These are phyloP conservation scores for Cladochytrium replicatum DNA, from an alignment of 192 early-diverging fungal species.

Conservation along the genomic window DNA sequence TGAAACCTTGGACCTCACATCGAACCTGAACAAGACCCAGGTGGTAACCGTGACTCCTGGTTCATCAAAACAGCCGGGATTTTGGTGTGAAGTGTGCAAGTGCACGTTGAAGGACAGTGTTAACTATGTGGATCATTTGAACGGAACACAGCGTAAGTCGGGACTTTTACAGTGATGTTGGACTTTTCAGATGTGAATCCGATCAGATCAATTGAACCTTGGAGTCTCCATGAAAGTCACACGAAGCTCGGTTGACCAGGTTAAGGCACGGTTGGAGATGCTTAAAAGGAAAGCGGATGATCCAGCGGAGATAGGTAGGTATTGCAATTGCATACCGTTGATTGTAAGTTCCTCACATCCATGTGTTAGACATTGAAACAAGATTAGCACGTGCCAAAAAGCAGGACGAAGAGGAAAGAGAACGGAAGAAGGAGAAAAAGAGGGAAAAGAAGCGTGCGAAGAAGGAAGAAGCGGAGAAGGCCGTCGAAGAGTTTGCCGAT, in stretches of 20 bases:
- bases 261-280: slow-evolving; percentile 54
- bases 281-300: slow-evolving; percentile 63
- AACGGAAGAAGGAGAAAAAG: slow-evolving; percentile 39
- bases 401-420: slow-evolving; percentile 59
- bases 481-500: slow-evolving; percentile 31
- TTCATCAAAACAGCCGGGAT: slow-evolving; percentile 70
- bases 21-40: slow-evolving; percentile 70
- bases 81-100: slow-evolving; percentile 84
- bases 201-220: slow-evolving; percentile 70
- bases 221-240: slow-evolving; percentile 79
- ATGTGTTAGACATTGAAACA: slow-evolving; percentile 49
- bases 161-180: neutral
- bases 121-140: slow-evolving; percentile 86
- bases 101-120: slow-evolving; percentile 81
- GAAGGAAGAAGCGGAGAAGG: slow-evolving; percentile 17
- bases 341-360: neutral
- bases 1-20: slow-evolving; percentile 57
- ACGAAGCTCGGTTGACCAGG: slow-evolving; percentile 62
- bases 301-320: slow-evolving; percentile 26
- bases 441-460: slow-evolving; percentile 36
- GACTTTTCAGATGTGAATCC: slow-evolving; percentile 2
- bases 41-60: slow-evolving; percentile 55
- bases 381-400: slow-evolving; percentile 52
- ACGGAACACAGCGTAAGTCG: slow-evolving; percentile 69
- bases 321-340: slow-evolving; percentile 3